These are phyloP conservation scores for Penicillium samsonianum DNA, from an alignment of 495 filamentous ascomycete species.

Conservation along the genomic window DNA sequence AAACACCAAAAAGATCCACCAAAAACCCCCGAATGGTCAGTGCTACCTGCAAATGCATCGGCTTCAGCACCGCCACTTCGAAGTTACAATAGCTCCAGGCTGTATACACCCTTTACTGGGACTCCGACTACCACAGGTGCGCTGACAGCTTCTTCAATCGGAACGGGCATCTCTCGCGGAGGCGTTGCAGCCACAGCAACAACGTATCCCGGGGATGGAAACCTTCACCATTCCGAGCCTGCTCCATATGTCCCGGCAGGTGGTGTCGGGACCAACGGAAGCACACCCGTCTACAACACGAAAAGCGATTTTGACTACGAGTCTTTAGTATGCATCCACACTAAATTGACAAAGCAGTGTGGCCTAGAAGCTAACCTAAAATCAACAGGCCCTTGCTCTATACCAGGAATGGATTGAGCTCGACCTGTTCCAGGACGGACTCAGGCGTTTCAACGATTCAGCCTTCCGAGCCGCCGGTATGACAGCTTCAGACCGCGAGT, in stretches of 20 bases:
- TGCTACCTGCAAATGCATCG: neutral
- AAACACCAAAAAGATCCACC: constrained; percentile 2
- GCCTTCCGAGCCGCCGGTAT: constrained; percentile 73
- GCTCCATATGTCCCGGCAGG: constrained; percentile 74
- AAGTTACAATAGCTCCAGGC: constrained; percentile 26
- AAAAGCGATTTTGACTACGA: constrained; percentile 75
- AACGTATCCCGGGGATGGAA: constrained; percentile 70
- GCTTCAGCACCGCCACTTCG: constrained; percentile 22
- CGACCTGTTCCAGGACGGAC: constrained; percentile 80
- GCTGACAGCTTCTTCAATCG: constrained; percentile 49
- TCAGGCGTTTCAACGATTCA: constrained; percentile 65
- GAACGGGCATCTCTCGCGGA: constrained; percentile 50
- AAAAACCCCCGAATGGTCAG: neutral
- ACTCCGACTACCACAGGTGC: constrained; percentile 61
- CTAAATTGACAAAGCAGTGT: neutral
- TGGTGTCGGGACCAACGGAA: constrained; percentile 79
- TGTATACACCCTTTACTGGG: constrained; percentile 59
- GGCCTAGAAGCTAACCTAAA: constrained; percentile 23
- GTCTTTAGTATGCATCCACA: constrained; percentile 49
- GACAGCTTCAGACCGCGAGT: constrained; percentile 63
- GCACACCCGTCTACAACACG: constrained; percentile 68
- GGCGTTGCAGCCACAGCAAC: constrained; percentile 51
- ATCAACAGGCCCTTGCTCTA: constrained; percentile 56
- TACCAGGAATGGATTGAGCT: constrained; percentile 89
- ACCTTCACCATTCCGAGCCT: constrained; percentile 62